Base-by-base conservation (phyloP, 2,329 filamentous ascomycete genomes). In the Colletotrichum brevisporum region DNA sequence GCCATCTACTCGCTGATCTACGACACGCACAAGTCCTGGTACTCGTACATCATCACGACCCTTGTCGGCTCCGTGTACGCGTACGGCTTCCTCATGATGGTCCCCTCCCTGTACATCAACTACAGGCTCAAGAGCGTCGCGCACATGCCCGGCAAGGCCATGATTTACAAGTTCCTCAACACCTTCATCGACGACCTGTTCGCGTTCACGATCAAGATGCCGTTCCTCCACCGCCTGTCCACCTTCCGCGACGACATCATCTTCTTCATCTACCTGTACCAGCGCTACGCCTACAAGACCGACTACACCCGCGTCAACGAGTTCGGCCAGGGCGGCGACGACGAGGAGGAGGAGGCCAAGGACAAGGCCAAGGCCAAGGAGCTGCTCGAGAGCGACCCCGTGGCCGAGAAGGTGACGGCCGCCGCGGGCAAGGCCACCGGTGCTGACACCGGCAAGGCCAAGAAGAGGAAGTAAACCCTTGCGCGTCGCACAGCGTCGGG, bases 151-250 rank as follows among this genome's bases (percentile, higher is more conserved):
- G 94, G 88, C 74, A 95, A 94, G 83, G 94, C 96, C 55, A 96
- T 99, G 94, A 95, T 91, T 80, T 98, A 98, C 88, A 98, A 98
- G 84, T 97, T 97, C 83, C 85, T 98, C 73, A 98, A 98, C 84
- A 98, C 96, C 5, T 99, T 99, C 80, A 98, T 99, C 79, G 96
- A 99, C 81, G 96, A 99, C 78, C 86, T 99, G 39, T 99, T 99
- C 78, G 96, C 96, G 2, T 99, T 98, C 77, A 99, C 96, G 47
- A 98, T 99, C 85, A 98, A 98, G 84, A 99, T 99, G 96, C 96
- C 96, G 0, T 90, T 95, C 71, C 86, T 99, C 59, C 96, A 99
- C 81, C 90, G 96, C 16, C 85, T 99, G 58, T 94, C 96, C 0
- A 98, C 96, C 0, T 88, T 99, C 72, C 88, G 96, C 70, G 96